Base-by-base conservation (phyloP, 1,139 yeast genomes). In the Entelexis sorbosivorans region DNA sequence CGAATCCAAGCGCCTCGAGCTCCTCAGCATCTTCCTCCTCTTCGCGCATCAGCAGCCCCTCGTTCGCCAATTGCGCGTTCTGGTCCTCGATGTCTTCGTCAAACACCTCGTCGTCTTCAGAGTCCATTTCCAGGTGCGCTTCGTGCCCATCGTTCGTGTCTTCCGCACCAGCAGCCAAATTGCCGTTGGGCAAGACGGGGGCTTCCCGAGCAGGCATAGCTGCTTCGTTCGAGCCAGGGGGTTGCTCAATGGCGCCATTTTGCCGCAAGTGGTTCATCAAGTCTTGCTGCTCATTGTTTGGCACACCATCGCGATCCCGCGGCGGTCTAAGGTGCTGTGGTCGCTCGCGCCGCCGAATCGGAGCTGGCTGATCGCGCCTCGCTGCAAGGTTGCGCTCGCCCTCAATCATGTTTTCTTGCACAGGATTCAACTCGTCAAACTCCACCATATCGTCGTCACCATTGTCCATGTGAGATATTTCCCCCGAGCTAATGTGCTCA, bases 141-240 rank as follows among this genome's bases (percentile, higher is more conserved):
- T 11, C 42, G 8, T 17, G 20, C 14, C 53, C 95, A 88, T 63
- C 82, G 93, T 11, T 73, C 91, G 2, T 77, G 94, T 65, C 77
- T 81, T 8, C 96, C 88, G 67, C 69, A 79, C 19, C 96, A 91
- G 63, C 73, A 93, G 16, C 6, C 8, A 14, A 13, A 5, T 32
- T 13, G 13, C 11, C 11, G 13, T 8, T 28, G 31, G 4, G 11
- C 11, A 10, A 3, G 11, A 10, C 13, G 31, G 13, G 31, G 31
- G 13, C 31, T 4, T 10, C 31, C 13, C 1, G 14, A 2, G 5
- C 11, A 5, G 11, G 14, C 2, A 28, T 35, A 17, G 17, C 38
- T 11, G 7, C 38, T 8, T 35, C 38, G n/a, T n/a, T n/a, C n/a
- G n/a, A n/a, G n/a, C 5, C 17, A 14, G 20, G 20, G 19, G 19